These are phyloP conservation scores for Arthrobotrys entomopaga DNA, from an alignment of 2,329 filamentous ascomycete species.

Conservation along the genomic window DNA sequence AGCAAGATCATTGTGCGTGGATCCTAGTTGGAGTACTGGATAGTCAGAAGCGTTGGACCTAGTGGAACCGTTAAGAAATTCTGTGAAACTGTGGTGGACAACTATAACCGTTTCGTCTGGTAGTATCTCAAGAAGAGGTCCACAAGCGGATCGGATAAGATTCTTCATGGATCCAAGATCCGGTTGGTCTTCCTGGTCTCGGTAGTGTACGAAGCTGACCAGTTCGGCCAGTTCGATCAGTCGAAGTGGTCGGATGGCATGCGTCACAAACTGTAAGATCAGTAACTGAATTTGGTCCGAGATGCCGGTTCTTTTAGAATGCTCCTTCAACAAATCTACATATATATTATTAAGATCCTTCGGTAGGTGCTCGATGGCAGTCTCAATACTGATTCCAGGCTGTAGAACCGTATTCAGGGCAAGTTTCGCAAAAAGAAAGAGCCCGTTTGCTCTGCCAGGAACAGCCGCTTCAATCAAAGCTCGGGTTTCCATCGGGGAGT, in stretches of 20 bases:
- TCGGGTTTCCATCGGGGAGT: too few species aligned
- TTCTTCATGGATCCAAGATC: too few species aligned
- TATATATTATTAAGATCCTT: slow-evolving; percentile 59
- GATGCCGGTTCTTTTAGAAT: slow-evolving; percentile 51
- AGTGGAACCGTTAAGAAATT: slow-evolving; percentile 19
- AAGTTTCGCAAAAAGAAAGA: too few species aligned
- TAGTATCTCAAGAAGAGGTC: slow-evolving; percentile 13
- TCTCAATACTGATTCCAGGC: too few species aligned
- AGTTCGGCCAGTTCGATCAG: slow-evolving; percentile 36
- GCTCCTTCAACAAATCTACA: slow-evolving; percentile 54
- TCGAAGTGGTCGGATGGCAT: slow-evolving; percentile 57
- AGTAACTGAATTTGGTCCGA: slow-evolving; percentile 54
- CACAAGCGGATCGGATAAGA: slow-evolving; percentile 16
- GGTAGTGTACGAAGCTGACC: slow-evolving; percentile 2
- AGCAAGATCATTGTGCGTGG: too few species aligned
- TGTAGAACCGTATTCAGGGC: too few species aligned
- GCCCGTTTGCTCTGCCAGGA: too few species aligned
- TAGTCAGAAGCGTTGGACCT: slow-evolving; percentile 5
- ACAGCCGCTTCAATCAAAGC: too few species aligned
- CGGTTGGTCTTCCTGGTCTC: neutral
- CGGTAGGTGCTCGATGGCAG: slow-evolving; percentile 22
- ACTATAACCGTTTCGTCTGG: slow-evolving; percentile 24
- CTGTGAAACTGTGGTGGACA: slow-evolving; percentile 23
- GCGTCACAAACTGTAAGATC: slow-evolving; percentile 56
- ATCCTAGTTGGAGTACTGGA: slow-evolving; percentile 9